Percentiles rank a stretch among this genome's conserved stretches.
phyloP scores from a whole-genome alignment of 192 early-diverging fungal species.

The Diversispora eburnea region DNA sequence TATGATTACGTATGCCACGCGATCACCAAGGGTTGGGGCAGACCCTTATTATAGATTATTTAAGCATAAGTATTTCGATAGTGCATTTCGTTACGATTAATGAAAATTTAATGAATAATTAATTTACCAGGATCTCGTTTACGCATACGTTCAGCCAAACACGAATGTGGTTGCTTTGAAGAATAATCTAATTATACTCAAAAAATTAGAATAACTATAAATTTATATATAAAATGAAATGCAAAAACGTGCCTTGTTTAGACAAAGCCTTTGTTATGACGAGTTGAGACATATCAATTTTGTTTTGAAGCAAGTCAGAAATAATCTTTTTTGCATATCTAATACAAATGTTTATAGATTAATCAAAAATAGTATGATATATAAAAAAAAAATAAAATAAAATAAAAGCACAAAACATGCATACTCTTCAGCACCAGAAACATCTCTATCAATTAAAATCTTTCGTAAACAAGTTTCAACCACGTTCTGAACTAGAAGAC shows the following conservation, averaged over 20 bases:
- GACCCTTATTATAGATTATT: slow-evolving; percentile 49
- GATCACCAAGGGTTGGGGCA: slow-evolving; percentile 91
- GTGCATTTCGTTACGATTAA: background rate
- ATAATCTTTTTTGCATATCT: slow-evolving; percentile 87
- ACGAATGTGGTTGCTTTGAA: slow-evolving; percentile 92
- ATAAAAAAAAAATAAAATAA: background rate
- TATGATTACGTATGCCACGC: slow-evolving; percentile 95
- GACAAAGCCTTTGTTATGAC: slow-evolving; percentile 95
- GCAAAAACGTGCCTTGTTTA: slow-evolving; percentile 58
- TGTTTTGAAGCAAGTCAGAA: slow-evolving; percentile 91
- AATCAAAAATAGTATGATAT: background rate
- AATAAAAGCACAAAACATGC: background rate
- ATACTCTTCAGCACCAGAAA: slow-evolving; percentile 76
- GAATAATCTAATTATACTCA: slow-evolving; percentile 68
- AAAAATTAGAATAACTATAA: background rate
- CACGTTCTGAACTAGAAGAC: slow-evolving; percentile 84
- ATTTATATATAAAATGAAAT: background rate
- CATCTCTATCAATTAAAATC: slow-evolving; percentile 87
- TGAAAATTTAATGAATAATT: background rate
- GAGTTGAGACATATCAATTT: slow-evolving; percentile 92
- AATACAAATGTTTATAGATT: background rate
- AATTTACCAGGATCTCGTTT: slow-evolving; percentile 78
- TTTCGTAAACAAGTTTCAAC: slow-evolving; percentile 90
- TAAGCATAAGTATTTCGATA: too few species aligned
- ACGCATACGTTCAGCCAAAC: slow-evolving; percentile 94